Evolutionary conservation across 192 early-diverging fungal genomes (phyloP), one percentile per base, ranked within the genome.

Genomic region (Backusella tuberculispora): DNA sequence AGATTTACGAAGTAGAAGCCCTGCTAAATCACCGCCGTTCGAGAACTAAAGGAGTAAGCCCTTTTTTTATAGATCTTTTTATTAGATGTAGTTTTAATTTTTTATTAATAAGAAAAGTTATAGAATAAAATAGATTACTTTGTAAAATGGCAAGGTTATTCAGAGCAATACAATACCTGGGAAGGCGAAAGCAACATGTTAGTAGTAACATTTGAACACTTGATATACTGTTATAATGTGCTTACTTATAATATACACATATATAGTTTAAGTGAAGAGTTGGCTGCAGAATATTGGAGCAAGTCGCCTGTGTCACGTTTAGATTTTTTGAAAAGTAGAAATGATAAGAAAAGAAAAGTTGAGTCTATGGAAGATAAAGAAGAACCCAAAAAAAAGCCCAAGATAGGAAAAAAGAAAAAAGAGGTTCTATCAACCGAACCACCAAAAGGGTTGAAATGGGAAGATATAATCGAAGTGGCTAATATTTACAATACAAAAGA

Each of bases 181-280:
- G 68, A 69, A 69, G 26, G 24, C 9, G 68, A 69, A 69, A 44
- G 7, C 21, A 69, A 69, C 26, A 69, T 69, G 68, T 69, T 6
- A 24, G 68, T 69, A 24, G 29, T 69, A n/a, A n/a, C n/a, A n/a
- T n/a, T n/a, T n/a, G n/a, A n/a, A n/a, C n/a, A n/a, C n/a, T n/a
- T n/a, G n/a, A n/a, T n/a, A 26, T 47, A 14, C 44, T 69, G 13
- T 29, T 34, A 34, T 34, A 34, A n/a, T n/a, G n/a, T 8, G 12
- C 14, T 37, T 42, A 5, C 8, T 26, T 13, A 15, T 12, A 6
- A 10, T n/a, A 45, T 19, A 19, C 7, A 41, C 3, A n/a, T 4
- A 5, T 44, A 26, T 45, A 69, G 68, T 14, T 69, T 69, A 5
- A 45, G 40, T 40, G 29, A 69, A 29, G 42, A 40, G 5, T 24